Conservation (phyloP, 345 rosid species). For the Populus tremula region DNA sequence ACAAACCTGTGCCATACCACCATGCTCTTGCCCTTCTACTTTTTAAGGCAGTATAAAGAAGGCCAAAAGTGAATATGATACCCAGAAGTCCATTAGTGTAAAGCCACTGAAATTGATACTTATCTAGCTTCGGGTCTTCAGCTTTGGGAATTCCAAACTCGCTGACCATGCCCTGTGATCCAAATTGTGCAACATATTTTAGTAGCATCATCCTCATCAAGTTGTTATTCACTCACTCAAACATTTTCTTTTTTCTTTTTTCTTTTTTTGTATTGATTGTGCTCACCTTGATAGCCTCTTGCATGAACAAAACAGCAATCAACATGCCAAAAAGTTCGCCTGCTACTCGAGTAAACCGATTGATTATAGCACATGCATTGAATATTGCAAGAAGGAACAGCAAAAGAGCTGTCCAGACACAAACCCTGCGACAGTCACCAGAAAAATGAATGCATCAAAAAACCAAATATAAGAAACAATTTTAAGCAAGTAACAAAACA, state of each 20-base stretch:
- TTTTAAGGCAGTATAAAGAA: slow-evolving; percentile 60
- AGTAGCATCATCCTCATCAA: background rate
- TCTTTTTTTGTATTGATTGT: background rate
- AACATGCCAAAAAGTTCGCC: slow-evolving; percentile 87
- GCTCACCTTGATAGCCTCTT: slow-evolving; percentile 70
- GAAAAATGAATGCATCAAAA: background rate
- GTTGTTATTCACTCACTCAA: background rate
- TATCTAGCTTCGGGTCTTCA: slow-evolving; percentile 40
- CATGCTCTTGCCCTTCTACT: slow-evolving; percentile 78
- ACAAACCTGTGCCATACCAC: slow-evolving; percentile 66
- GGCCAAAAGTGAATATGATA: slow-evolving; percentile 63
- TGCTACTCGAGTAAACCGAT: slow-evolving; percentile 73
- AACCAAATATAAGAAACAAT: background rate
- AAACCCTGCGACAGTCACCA: slow-evolving; percentile 54
- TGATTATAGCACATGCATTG: slow-evolving; percentile 60
- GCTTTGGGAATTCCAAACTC: slow-evolving; percentile 55
- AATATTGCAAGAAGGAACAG: slow-evolving; percentile 61
- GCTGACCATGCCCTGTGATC: slow-evolving; percentile 57
- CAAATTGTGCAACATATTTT: background rate
- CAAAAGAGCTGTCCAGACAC: slow-evolving; percentile 83
- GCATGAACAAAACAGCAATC: slow-evolving; percentile 75
- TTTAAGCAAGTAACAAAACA: too few species aligned
- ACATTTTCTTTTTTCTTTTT: background rate
- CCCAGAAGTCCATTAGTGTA: slow-evolving; percentile 73
- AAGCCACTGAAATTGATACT: slow-evolving; percentile 63